phyloP scores from a whole-genome alignment of 495 filamentous ascomycete species.

The Trichoderma erinaceum region DNA sequence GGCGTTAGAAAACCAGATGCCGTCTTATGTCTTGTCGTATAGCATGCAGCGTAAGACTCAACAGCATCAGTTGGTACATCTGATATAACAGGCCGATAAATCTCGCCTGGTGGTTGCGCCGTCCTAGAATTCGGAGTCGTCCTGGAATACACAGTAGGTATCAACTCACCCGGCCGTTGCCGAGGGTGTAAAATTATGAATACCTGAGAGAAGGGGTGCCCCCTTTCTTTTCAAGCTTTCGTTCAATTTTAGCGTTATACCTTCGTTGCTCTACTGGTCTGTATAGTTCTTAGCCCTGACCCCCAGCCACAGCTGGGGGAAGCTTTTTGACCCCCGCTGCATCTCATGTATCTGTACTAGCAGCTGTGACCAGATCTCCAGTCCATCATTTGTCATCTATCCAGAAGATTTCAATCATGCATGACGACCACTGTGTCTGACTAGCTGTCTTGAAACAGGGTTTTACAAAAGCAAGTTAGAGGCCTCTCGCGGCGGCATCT shows the following conservation, averaged over 20 bases:
- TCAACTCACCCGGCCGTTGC: background rate
- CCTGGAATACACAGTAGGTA: background rate
- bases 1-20: background rate
- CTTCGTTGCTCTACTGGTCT: background rate
- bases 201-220: background rate
- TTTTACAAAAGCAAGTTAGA: background rate
- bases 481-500: background rate
- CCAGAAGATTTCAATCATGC: background rate
- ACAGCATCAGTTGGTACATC: background rate
- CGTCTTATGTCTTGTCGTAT: background rate
- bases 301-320: background rate
- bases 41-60: background rate
- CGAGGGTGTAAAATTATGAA: background rate
- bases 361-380: background rate
- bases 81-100: background rate
- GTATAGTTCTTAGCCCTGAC: background rate
- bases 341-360: slow-evolving; percentile 1
- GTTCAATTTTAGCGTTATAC: background rate
- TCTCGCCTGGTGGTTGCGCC: background rate
- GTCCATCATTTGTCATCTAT: background rate
- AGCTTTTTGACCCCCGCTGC: background rate
- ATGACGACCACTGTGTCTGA: background rate
- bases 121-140: slow-evolving; percentile 4
- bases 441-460: background rate
- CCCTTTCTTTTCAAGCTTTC: slow-evolving; percentile 9